Percentiles rank a stretch among this genome's conserved stretches.
These are phyloP conservation scores for Ormosia semicastrata DNA, from an alignment of 306 rosid genomes.

Conservation along the genomic window DNA sequence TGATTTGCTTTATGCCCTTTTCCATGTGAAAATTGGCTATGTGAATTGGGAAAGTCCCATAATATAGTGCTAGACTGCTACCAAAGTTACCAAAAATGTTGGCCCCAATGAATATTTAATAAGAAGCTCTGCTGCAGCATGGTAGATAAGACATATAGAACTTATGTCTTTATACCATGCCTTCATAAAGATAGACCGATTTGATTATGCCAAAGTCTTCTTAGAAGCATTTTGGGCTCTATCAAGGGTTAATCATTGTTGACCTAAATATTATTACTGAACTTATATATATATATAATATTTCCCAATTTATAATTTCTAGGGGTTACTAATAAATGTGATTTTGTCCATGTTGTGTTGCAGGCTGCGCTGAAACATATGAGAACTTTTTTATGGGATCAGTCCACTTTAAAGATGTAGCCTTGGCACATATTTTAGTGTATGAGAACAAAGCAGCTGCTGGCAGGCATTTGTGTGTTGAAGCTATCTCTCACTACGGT, in stretches of 20 bases:
- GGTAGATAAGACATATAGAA: background rate
- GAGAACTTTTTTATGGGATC: conserved; percentile 65
- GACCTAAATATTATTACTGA: background rate
- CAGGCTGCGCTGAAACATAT: conserved; percentile 76
- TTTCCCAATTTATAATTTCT: background rate
- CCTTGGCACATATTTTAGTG: conserved; percentile 80
- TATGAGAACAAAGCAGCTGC: conserved; percentile 77
- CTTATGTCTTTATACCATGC: background rate
- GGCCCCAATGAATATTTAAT: background rate
- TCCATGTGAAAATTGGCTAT: background rate
- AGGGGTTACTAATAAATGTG: background rate
- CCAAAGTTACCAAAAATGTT: background rate
- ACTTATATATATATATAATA: background rate
- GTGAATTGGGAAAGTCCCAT: background rate
- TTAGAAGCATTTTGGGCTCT: background rate
- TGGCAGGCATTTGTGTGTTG: conserved; percentile 83
- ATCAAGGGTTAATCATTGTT: background rate
- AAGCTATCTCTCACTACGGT: conserved; percentile 78
- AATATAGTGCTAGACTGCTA: background rate
- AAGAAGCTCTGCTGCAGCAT: background rate
- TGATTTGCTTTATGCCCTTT: background rate
- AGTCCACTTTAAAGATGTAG: conserved; percentile 91
- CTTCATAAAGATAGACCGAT: background rate
- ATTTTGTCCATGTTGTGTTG: conserved; percentile 23
- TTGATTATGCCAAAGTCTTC: background rate